Conservation (phyloP, 2,329 filamentous ascomycete genomes). For the Phialophora expanda region DNA sequence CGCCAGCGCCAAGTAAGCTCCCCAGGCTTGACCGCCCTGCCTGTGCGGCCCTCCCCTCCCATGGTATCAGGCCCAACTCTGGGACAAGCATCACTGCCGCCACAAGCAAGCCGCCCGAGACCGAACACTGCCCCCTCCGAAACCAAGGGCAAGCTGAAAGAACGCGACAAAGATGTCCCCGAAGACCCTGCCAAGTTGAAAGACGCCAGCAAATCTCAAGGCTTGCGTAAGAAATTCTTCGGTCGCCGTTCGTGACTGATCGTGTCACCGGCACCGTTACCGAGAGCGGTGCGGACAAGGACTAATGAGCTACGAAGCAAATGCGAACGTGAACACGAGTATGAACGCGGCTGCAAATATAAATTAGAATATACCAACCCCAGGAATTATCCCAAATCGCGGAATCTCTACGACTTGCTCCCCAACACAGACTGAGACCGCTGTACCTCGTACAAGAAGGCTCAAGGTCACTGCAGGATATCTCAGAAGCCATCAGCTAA, state of each 20-base stretch:
- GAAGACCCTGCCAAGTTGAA: conserved; percentile 31
- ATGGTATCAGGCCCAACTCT: conserved; percentile 3
- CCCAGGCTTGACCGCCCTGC: conserved; percentile 23
- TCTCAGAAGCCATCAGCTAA: neutral
- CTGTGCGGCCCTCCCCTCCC: conserved; percentile 14
- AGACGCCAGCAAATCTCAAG: conserved; percentile 25
- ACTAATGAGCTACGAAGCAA: neutral
- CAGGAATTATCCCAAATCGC: neutral
- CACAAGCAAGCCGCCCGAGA: neutral
- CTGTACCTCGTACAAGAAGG: neutral
- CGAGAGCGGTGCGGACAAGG: neutral
- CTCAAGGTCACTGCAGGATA: neutral
- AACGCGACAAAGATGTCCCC: conserved; percentile 27
- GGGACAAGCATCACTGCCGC: neutral
- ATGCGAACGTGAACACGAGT: neutral
- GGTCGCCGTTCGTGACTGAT: conserved; percentile 25
- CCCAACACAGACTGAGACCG: neutral
- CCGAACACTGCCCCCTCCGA: conserved; percentile 12
- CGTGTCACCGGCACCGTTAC: neutral
- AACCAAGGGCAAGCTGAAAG: conserved; percentile 27
- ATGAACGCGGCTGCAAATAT: neutral
- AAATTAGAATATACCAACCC: neutral
- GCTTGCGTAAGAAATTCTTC: conserved; percentile 36
- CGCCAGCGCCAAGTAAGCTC: conserved; percentile 9
- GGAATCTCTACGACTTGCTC: neutral